Percentiles rank a stretch among this genome's conserved stretches.
Conservation (phyloP, 768 basidiomycete genomes). For the Phanerochaete carnosa region DNA sequence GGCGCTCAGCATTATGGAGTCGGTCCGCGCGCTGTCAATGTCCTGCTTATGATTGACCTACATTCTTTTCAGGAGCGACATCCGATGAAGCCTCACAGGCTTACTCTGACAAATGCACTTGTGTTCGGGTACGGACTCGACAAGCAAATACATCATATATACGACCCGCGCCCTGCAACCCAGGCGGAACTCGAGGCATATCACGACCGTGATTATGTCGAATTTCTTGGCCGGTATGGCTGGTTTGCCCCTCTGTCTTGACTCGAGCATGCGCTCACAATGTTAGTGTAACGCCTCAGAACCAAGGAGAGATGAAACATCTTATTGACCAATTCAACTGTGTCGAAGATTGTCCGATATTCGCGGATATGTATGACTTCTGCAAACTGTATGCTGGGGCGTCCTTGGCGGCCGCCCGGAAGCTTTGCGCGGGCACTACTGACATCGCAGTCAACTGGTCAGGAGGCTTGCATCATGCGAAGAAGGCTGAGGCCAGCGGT, state of each 20-base stretch:
- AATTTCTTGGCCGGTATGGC: constrained; percentile 85
- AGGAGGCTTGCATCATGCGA: constrained; percentile 96
- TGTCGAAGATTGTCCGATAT: constrained; percentile 96
- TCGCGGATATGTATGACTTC: constrained; percentile 92
- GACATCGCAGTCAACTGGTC: constrained; percentile 99
- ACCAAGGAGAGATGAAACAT: constrained; percentile 63
- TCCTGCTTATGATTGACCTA: constrained; percentile 3
- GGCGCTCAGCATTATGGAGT: constrained; percentile 98
- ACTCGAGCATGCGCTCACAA: background rate
- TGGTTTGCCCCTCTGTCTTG: background rate
- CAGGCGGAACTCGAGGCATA: constrained; percentile 86
- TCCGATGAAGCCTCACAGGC: constrained; percentile 96
- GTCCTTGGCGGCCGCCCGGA: constrained; percentile 87
- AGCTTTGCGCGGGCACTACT: constrained; percentile 77
- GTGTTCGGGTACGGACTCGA: constrained; percentile 96
- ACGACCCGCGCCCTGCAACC: constrained; percentile 85
- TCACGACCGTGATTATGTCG: constrained; percentile 94
- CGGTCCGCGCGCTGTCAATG: constrained; percentile 24
- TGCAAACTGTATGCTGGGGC: constrained; percentile 93
- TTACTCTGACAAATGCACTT: constrained; percentile 94
- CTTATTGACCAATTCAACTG: constrained; percentile 89
- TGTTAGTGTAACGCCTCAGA: constrained; percentile 79
- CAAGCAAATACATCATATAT: constrained; percentile 91
- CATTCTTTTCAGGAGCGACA: constrained; percentile 76
- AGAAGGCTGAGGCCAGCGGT: constrained; percentile 95